Conservation (phyloP, 495 filamentous ascomycete genomes). For the Cryomyces minteri region DNA sequence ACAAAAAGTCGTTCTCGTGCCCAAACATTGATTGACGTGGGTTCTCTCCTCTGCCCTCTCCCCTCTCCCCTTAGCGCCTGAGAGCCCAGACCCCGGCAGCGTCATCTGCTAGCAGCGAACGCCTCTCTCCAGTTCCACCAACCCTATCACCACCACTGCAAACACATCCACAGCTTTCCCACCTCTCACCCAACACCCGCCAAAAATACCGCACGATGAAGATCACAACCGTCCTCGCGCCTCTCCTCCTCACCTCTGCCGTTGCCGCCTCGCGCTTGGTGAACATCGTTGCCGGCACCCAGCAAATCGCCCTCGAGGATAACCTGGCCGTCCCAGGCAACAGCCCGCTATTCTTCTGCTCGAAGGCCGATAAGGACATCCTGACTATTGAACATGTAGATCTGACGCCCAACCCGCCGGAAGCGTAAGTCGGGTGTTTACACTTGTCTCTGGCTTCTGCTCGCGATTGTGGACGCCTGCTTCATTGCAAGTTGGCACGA, state of each 20-base stretch:
- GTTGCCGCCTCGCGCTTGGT: constrained; percentile 6
- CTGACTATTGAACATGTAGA: constrained; percentile 64
- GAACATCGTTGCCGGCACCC: constrained; percentile 6
- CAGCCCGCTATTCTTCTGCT: constrained; percentile 62
- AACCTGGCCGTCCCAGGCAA: constrained; percentile 42
- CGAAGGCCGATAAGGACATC: constrained; percentile 36
- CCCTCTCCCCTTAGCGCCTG: no score
- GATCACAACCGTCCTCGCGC: constrained; percentile 7
- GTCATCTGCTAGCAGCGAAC: no score
- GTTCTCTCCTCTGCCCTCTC: no score
- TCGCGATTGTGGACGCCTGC: background rate
- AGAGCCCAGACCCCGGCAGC: no score
- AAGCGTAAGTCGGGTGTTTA: constrained; percentile 43
- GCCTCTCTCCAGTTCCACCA: no score
- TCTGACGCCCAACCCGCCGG: constrained; percentile 69
- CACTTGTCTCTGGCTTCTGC: background rate
- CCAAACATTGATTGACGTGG: no score
- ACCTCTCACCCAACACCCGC: no score
- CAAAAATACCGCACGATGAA: constrained; percentile 7
- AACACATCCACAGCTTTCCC: no score
- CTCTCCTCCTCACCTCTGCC: constrained; percentile 12
- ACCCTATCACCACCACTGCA: no score
- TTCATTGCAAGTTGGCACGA: background rate
- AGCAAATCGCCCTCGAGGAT: constrained; percentile 16
- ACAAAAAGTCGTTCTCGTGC: no score